Evolutionary conservation across 2,329 filamentous ascomycete genomes (phyloP).

Genomic region (Aureobasidium sp.): DNA sequence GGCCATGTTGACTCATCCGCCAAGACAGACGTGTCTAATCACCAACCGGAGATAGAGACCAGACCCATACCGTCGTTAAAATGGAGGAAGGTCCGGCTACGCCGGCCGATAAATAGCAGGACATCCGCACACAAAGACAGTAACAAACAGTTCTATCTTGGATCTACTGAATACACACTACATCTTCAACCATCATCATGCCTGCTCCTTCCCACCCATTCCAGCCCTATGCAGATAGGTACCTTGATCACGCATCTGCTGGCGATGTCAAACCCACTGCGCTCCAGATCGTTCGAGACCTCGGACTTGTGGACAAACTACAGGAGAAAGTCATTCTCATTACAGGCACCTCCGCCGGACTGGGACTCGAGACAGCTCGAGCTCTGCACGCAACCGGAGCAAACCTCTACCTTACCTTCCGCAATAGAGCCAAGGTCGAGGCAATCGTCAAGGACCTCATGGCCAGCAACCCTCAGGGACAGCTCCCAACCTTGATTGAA

Average conservation of each 20-base stretch:
- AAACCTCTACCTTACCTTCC: conserved; percentile 36
- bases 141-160: not conserved
- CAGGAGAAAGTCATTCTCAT: conserved; percentile 33
- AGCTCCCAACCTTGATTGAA: conserved; percentile 20
- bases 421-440: conserved; percentile 35
- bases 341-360: conserved; percentile 38
- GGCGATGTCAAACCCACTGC: conserved; percentile 20
- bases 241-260: conserved; percentile 25
- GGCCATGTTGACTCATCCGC: not conserved
- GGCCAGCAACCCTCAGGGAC: conserved; percentile 4
- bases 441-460: conserved; percentile 23
- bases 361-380: conserved; percentile 38
- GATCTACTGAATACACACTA: not conserved
- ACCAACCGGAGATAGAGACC: not conserved
- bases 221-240: conserved; percentile 22
- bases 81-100: not conserved
- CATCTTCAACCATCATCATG: conserved; percentile 16
- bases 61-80: not conserved
- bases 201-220: conserved; percentile 20
- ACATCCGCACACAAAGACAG: not conserved
- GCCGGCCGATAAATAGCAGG: not conserved
- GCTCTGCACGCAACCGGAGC: conserved; percentile 40
- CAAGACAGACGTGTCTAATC: not conserved
- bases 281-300: conserved; percentile 21
- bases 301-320: conserved; percentile 27